Conservation (phyloP, 345 rosid species). For the Eucalyptus urophylla region DNA sequence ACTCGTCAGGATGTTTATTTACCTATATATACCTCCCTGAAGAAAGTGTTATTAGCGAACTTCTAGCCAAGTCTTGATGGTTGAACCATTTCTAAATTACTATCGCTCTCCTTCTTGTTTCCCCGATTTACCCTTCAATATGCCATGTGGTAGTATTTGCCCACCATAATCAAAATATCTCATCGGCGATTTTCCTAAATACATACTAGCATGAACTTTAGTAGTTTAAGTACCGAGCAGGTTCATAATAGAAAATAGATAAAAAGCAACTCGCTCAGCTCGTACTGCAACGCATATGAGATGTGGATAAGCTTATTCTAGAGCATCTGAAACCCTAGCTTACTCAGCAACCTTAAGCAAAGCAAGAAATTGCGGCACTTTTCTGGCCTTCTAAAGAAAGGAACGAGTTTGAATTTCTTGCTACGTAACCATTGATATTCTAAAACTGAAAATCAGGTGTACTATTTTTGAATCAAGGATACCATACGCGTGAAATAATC, state of each 20-base stretch:
- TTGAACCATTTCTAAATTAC: neutral
- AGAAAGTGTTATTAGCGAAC: neutral
- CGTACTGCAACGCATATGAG: neutral
- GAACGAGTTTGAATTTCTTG: neutral
- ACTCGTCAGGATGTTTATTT: neutral
- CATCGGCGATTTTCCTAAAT: neutral
- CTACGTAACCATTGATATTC: neutral
- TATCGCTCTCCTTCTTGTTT: neutral
- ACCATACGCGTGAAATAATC: neutral
- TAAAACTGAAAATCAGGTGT: neutral
- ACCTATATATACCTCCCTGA: neutral
- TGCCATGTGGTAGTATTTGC: neutral
- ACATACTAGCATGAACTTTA: neutral
- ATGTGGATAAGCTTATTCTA: neutral
- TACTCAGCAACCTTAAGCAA: neutral
- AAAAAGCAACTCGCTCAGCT: neutral
- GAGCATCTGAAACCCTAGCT: neutral
- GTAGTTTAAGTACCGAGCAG: neutral
- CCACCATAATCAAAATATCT: neutral
- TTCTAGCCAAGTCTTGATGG: neutral
- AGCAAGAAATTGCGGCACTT: neutral
- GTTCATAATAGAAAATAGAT: neutral
- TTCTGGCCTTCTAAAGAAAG: neutral
- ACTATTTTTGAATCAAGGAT: neutral
- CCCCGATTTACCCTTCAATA: neutral